phyloP scores from a whole-genome alignment of 768 basidiomycete genomes.

The Aureoboletus auriporus region DNA sequence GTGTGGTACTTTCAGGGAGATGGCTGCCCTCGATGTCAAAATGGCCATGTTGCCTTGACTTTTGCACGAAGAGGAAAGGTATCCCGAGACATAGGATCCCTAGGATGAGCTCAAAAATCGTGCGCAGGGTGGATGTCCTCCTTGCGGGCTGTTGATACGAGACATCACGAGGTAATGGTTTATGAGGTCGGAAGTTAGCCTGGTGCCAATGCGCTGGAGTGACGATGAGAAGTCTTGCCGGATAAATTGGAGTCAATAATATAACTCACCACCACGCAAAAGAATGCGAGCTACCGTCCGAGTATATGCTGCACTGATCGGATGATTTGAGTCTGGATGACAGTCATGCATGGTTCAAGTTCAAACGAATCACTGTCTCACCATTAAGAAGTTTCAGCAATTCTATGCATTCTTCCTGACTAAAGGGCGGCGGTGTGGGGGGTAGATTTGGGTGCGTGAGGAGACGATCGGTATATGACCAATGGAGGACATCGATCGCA shows the following conservation, averaged over 20 bases:
- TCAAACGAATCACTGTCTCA: constrained; percentile 7
- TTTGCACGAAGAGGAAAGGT: constrained; percentile 69
- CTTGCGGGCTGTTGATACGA: constrained; percentile 23
- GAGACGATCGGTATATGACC: constrained; percentile 79
- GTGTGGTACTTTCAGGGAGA: constrained; percentile 40
- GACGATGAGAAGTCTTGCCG: constrained; percentile 1
- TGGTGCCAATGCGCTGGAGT: constrained; percentile 62
- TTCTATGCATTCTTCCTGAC: constrained; percentile 74
- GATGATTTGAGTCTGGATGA: constrained; percentile 16
- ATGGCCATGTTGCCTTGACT: constrained; percentile 40
- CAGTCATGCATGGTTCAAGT: background rate
- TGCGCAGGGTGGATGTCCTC: constrained; percentile 43
- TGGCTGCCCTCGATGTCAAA: constrained; percentile 59
- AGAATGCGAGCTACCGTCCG: constrained; percentile 67
- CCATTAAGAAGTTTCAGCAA: constrained; percentile 54
- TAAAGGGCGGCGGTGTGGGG: constrained; percentile 61
- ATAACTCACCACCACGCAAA: constrained; percentile 57
- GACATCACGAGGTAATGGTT: constrained; percentile 57
- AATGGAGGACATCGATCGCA: constrained; percentile 71
- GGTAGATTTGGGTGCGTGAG: constrained; percentile 49
- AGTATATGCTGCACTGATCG: constrained; percentile 44
- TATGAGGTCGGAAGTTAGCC: constrained; percentile 62
- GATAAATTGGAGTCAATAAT: background rate
- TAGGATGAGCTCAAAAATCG: constrained; percentile 53
- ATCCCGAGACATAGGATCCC: constrained; percentile 72